Percentiles rank a stretch among this genome's conserved stretches.
Conservation (phyloP, 1,284 basidiomycete species). For the Ceratobasidium theobromae region DNA sequence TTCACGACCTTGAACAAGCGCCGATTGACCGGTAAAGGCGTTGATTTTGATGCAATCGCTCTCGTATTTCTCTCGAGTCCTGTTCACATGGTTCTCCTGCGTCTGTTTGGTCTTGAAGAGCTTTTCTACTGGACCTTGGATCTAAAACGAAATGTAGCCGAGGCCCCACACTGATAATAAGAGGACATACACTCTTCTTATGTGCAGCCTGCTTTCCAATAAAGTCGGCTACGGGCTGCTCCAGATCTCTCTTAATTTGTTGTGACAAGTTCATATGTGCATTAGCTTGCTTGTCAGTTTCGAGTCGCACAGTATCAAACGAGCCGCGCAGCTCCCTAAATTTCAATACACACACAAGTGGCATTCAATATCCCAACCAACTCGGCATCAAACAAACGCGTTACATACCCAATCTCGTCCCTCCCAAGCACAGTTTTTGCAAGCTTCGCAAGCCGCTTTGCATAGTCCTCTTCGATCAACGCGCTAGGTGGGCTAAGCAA, state of each 20-base stretch:
- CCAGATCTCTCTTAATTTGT: constrained; percentile 78
- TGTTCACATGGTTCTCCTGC: constrained; percentile 76
- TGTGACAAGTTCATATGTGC: constrained; percentile 69
- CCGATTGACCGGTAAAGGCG: constrained; percentile 90
- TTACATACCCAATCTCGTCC: constrained; percentile 86
- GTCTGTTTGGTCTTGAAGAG: constrained; percentile 83
- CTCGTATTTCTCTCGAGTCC: constrained; percentile 92
- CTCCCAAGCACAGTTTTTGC: constrained; percentile 75
- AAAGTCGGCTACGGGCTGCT: constrained; percentile 67
- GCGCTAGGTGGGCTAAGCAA: constrained; percentile 51
- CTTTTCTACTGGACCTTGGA: constrained; percentile 80
- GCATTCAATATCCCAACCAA: not conserved
- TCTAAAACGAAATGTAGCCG: constrained; percentile 36
- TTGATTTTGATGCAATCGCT: constrained; percentile 93
- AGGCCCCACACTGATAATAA: constrained; percentile 1
- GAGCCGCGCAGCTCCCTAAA: constrained; percentile 74
- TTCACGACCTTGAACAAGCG: constrained; percentile 91
- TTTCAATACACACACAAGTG: too few species aligned
- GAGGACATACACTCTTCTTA: constrained; percentile 57
- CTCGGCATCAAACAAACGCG: not conserved
- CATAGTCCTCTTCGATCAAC: constrained; percentile 92
- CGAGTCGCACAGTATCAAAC: constrained; percentile 73
- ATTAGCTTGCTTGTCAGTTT: constrained; percentile 81
- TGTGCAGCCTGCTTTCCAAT: constrained; percentile 67
- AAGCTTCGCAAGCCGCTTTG: constrained; percentile 82